phyloP scores from a whole-genome alignment of 768 basidiomycete genomes.

The Collybia mongolica region DNA sequence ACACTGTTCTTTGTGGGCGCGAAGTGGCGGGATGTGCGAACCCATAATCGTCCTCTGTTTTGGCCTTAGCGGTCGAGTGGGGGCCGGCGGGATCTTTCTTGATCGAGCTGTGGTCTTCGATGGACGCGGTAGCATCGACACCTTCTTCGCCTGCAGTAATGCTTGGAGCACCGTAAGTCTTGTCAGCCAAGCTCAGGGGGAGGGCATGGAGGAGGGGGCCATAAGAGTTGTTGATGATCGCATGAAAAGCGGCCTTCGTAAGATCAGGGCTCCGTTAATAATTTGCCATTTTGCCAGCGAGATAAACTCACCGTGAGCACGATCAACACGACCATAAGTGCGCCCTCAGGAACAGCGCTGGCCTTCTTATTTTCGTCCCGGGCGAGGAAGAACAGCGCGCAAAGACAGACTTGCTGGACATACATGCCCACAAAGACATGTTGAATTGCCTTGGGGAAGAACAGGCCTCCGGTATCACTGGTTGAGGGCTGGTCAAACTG shows the following conservation, averaged over 20 bases:
- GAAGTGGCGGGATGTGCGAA: constrained; percentile 88
- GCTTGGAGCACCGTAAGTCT: constrained; percentile 42
- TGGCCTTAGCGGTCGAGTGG: background rate
- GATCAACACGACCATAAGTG: constrained; percentile 84
- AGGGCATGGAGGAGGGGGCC: constrained; percentile 72
- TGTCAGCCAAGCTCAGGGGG: constrained; percentile 77
- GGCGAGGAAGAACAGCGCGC: constrained; percentile 70
- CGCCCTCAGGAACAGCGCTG: constrained; percentile 71
- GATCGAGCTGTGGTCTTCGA: background rate
- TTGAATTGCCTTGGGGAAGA: constrained; percentile 93
- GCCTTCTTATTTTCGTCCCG: constrained; percentile 48
- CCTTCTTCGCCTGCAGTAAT: background rate
- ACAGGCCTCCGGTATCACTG: constrained; percentile 86
- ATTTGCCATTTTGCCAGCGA: background rate
- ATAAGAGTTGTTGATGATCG: constrained; percentile 76
- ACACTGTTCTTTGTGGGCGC: constrained; percentile 73
- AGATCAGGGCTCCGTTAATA: background rate
- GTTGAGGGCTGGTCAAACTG: constrained; percentile 67
- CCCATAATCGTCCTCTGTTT: constrained; percentile 49
- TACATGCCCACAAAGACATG: constrained; percentile 95
- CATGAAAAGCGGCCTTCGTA: constrained; percentile 65
- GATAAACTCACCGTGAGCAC: constrained; percentile 64
- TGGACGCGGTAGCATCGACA: background rate
- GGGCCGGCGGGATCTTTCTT: constrained; percentile 11
- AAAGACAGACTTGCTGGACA: constrained; percentile 57